These are phyloP conservation scores for Hyphopichia fennica DNA, from an alignment of 1,139 yeast species.

Conservation along the genomic window DNA sequence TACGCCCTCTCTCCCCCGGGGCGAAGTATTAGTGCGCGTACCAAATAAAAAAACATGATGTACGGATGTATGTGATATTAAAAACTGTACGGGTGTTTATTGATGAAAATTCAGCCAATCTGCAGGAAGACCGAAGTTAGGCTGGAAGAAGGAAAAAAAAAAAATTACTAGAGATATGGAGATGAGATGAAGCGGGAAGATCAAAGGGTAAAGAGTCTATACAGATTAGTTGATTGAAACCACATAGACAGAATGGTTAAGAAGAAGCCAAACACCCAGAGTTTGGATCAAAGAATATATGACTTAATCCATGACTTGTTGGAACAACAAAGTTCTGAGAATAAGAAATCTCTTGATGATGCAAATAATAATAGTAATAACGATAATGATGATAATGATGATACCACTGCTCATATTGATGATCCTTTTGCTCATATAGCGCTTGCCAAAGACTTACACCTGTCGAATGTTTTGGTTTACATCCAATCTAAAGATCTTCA, in stretches of 20 bases:
- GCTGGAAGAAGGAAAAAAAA: not conserved
- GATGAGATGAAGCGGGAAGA: not conserved
- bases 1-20: no score
- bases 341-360: slow-evolving; percentile 23
- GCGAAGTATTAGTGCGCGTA: no score
- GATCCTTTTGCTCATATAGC: slow-evolving; percentile 48
- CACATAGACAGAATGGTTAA: slow-evolving; percentile 16
- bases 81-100: not conserved
- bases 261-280: slow-evolving; percentile 23
- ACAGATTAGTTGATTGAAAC: not conserved
- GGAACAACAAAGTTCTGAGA: slow-evolving; percentile 51
- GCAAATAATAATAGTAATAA: slow-evolving; percentile 10
- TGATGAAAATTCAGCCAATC: not conserved
- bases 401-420: slow-evolving; percentile 21
- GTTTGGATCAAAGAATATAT: slow-evolving; percentile 51
- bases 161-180: not conserved
- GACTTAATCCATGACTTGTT: slow-evolving; percentile 50
- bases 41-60: no score
- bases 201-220: not conserved
- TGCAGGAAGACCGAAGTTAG: not conserved
- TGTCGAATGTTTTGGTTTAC: slow-evolving; percentile 52
- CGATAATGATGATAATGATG: slow-evolving; percentile 10
- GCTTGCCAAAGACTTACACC: slow-evolving; percentile 57
- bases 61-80: not conserved
- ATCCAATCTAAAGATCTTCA: slow-evolving; percentile 62